Base-by-base conservation (phyloP, 306 rosid species). In the Astragalus glycyphyllos region DNA sequence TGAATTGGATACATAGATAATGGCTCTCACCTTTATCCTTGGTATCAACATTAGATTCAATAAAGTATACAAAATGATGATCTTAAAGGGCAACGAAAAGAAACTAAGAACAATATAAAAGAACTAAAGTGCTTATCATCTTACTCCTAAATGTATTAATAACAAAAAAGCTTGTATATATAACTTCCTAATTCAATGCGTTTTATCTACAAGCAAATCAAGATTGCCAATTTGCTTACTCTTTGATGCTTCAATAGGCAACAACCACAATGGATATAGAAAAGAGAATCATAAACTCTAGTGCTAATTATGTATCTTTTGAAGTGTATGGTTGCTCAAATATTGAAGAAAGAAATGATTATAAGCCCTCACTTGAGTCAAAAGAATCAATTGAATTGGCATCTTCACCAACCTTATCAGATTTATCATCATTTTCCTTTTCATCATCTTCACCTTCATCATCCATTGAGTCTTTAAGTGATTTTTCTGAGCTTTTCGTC, bases 11-110 rank as follows among this genome's bases (percentile, higher is more conserved):
- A n/a, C 48, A 54, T 32, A 42, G 76, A 61, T 51, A 34, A 41
- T 13, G 32, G 2, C 45, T 63, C 45, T 63, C 37, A 6, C 67
- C 68, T 26, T 61, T 31, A 10, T 58, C 76, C 41, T 77, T 35
- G 73, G 59, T 51, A 44, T 38, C 51, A 51, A 70, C 71, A 12
- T 5, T 44, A 29, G 48, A 69, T 32, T 76, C 40, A 76, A 38
- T 77, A 61, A 15, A 31, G 54, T 70, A 63, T 53, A 38, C 8
- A 54, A 62, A 77, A 53, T 41, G 9, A 16, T 51, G 59, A 42
- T 77, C 72, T 70, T 61, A 70, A 61, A 31, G 77, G 31, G 53
- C 67, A 60, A 69, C 32, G 58, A 62, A 60, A 77, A 60, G 46
- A 11, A 54, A 45, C 77, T 20, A 55, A 10, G 59, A 63, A 71